A percentile compares a stretch with the other conserved stretches of the same genome.
phyloP scores from a whole-genome alignment of 768 basidiomycete species.

The Amanita molliuscula region DNA sequence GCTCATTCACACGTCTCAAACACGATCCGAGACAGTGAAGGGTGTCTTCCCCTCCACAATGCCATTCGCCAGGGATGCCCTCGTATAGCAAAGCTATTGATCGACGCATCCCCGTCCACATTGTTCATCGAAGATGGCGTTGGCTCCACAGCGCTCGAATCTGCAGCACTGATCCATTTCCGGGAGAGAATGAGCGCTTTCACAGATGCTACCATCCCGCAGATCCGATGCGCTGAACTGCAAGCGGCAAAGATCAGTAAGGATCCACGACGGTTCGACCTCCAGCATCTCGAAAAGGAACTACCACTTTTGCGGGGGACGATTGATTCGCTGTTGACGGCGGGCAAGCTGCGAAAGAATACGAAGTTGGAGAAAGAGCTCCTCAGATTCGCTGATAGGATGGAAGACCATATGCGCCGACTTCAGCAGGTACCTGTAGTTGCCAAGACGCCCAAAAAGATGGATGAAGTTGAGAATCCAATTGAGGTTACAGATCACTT shows the following conservation, averaged over 20 bases:
- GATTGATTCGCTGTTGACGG: conserved; percentile 13
- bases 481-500: conserved; percentile 8
- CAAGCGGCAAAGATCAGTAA: conserved; percentile 8
- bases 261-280: background rate
- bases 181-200: conserved; percentile 7
- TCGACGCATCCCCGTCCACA: conserved; percentile 24
- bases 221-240: conserved; percentile 6
- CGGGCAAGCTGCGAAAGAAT: conserved; percentile 16
- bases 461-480: conserved; percentile 5
- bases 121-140: conserved; percentile 42
- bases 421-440: background rate
- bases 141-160: conserved; percentile 32
- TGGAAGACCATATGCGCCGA: conserved; percentile 17
- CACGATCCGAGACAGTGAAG: conserved; percentile 33
- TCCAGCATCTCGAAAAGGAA: conserved; percentile 12
- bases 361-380: conserved; percentile 17
- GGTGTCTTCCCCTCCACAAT: conserved; percentile 40
- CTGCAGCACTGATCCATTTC: conserved; percentile 19
- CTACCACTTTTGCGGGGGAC: conserved; percentile 15
- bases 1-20: conserved; percentile 25
- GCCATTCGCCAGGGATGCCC: conserved; percentile 26
- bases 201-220: conserved; percentile 5
- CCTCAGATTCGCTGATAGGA: conserved; percentile 15
- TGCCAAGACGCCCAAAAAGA: conserved; percentile 2
- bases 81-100: conserved; percentile 26